Conservation (phyloP, 148 eudicot genomes). For the Chenopodium berlandieri region DNA sequence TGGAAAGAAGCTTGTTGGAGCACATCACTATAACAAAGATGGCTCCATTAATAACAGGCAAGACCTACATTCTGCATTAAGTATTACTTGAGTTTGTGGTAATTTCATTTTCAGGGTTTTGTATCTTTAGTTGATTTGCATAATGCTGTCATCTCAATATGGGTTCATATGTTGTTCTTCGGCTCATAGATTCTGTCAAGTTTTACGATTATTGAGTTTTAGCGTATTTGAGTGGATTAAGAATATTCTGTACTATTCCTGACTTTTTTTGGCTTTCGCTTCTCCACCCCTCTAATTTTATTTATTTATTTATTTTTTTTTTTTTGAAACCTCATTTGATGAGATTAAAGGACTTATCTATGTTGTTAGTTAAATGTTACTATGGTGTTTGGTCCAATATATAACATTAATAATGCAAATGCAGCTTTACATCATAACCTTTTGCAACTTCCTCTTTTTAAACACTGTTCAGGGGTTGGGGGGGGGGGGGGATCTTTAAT, state of each 20-base stretch:
- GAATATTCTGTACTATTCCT: background rate
- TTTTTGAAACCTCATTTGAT: background rate
- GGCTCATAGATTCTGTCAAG: background rate
- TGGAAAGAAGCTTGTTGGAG: constrained; percentile 74
- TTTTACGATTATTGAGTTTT: background rate
- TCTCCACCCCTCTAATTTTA: background rate
- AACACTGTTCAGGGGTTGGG: background rate
- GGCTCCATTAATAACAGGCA: constrained; percentile 65
- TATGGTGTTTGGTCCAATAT: background rate
- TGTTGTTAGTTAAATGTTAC: background rate
- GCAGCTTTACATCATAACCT: background rate
- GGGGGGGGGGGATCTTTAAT: background rate
- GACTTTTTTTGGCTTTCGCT: background rate
- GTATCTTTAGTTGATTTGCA: background rate
- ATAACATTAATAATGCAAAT: background rate
- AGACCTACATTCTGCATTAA: background rate
- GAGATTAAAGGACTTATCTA: background rate
- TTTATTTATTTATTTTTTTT: too few relatives aligned
- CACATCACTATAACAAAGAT: constrained; percentile 79
- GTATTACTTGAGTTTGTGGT: background rate
- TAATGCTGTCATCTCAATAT: background rate
- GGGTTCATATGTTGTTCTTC: background rate
- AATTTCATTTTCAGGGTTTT: background rate
- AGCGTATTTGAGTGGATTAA: background rate
- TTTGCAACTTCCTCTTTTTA: background rate